Base-by-base conservation (phyloP, 495 filamentous ascomycete genomes). In the Amphirosellinia nigrospora region DNA sequence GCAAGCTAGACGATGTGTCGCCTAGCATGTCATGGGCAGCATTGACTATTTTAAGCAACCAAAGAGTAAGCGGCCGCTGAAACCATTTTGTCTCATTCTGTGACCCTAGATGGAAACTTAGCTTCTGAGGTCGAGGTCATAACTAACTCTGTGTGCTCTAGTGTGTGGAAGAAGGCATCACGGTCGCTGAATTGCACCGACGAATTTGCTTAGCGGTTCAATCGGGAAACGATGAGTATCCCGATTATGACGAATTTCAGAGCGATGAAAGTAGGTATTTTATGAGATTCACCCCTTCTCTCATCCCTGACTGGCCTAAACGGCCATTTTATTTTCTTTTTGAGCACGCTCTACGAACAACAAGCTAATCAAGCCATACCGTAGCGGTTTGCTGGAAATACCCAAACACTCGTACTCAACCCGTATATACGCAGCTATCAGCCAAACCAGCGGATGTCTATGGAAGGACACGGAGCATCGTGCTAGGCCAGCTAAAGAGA, bases 391-490 rank as follows among this genome's bases (percentile, higher is more conserved):
- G 21, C 19, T 60, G 58, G 58, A 10, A 45, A 39, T 26, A 0
- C 21, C 58, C 2, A n/a, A 2, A 19, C 4, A 26, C 16, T 11
- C 59, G 59, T 15, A 62, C 38, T 1, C 59, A 62, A 7, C 59
- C 59, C 2, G 59, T 62, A 28, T 62, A 62, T 16, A 62, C 59
- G 7, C 38, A 39, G 26, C 39, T 62, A 1, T 62, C 59, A 11
- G 39, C 59, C 7, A 26, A 62, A 4, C 15, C 23, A n/a, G 7
- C 39, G 16, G 59, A 39, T 9, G 4, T 26, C 5, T 11, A 16
- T n/a, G 59, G 59, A n/a, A 62, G 26, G 10, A 62, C 59, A 28
- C 36, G 59, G 38, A 32, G 59, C 23, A 62, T 62, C 19, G 59
- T 62, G 3, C 26, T 62, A 2, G 21, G 59, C 9, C 16, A 19